Evolutionary conservation across 2,329 filamentous ascomycete species (phyloP).

Genomic region (Cladobotryum protrusum): DNA sequence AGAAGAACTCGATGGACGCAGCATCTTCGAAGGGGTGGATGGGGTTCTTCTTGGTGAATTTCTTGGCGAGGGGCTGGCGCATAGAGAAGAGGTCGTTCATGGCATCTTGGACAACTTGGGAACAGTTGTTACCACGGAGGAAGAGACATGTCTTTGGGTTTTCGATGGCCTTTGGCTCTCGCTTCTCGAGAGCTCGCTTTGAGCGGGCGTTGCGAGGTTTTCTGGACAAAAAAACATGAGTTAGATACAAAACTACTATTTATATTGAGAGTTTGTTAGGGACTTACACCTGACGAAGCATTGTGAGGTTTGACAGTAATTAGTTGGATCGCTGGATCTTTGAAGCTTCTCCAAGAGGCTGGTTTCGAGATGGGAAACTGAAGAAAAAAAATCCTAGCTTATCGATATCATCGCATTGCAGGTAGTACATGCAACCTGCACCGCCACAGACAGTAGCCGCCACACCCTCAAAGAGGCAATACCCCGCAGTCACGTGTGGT

Average conservation of each 20-base stretch:
- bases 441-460: constrained; percentile 7
- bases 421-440: not conserved
- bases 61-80: constrained; percentile 77
- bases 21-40: constrained; percentile 92
- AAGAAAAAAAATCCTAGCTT: constrained; percentile 14
- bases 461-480: not conserved
- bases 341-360: too few species aligned
- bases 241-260: not conserved
- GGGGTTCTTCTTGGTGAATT: constrained; percentile 95
- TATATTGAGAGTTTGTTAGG: not conserved
- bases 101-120: constrained; percentile 74
- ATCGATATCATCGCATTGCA: constrained; percentile 28
- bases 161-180: constrained; percentile 81
- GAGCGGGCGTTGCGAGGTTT: constrained; percentile 72
- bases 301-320: constrained; percentile 22
- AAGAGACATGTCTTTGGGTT: constrained; percentile 88
- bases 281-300: constrained; percentile 46
- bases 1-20: constrained; percentile 86
- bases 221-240: constrained; percentile 26
- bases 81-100: constrained; percentile 79
- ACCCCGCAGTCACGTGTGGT: constrained; percentile 32
- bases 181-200: constrained; percentile 89
- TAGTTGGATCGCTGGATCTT: not conserved
- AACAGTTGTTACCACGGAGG: constrained; percentile 80
- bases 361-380: not conserved